These are phyloP conservation scores for Sclerotinia glacialis DNA, from an alignment of 2,329 filamentous ascomycete genomes.

Conservation along the genomic window DNA sequence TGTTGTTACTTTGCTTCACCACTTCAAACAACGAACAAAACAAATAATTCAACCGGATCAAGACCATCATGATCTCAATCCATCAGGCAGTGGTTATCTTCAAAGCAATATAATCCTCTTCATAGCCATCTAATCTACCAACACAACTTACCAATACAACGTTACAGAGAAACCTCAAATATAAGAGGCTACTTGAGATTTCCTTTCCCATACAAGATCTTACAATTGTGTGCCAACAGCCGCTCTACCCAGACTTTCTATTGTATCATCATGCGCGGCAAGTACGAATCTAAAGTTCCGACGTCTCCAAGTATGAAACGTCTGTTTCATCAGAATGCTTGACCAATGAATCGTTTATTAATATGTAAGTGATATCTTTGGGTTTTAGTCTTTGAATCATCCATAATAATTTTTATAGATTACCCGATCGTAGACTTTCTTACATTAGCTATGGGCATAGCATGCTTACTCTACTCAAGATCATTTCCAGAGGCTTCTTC, in stretches of 20 bases:
- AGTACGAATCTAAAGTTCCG: neutral
- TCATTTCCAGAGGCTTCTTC: neutral
- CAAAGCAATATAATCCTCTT: conserved; percentile 3
- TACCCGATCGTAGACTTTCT: neutral
- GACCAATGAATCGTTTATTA: neutral
- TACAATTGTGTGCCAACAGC: neutral
- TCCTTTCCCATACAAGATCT: neutral
- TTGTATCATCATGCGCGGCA: conserved; percentile 10
- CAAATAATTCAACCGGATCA: conserved; percentile 1
- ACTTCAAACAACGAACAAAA: neutral
- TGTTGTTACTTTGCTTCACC: conserved; percentile 2
- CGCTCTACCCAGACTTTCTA: conserved; percentile 4
- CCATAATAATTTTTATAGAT: neutral
- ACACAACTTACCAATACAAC: conserved; percentile 6
- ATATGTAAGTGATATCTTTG: neutral
- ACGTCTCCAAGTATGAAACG: neutral
- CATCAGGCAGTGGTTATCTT: conserved; percentile 11
- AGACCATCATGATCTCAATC: neutral
- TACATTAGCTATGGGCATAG: neutral
- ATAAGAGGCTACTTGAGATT: neutral
- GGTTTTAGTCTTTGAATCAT: conserved; percentile 3
- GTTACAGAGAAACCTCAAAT: neutral
- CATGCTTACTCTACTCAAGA: conserved; percentile 3
- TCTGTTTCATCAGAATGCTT: conserved; percentile 17
- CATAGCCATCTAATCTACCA: conserved; percentile 10